Base-by-base conservation (phyloP, 176 grass and related monocot genomes). In the Tillandsia leiboldiana region DNA sequence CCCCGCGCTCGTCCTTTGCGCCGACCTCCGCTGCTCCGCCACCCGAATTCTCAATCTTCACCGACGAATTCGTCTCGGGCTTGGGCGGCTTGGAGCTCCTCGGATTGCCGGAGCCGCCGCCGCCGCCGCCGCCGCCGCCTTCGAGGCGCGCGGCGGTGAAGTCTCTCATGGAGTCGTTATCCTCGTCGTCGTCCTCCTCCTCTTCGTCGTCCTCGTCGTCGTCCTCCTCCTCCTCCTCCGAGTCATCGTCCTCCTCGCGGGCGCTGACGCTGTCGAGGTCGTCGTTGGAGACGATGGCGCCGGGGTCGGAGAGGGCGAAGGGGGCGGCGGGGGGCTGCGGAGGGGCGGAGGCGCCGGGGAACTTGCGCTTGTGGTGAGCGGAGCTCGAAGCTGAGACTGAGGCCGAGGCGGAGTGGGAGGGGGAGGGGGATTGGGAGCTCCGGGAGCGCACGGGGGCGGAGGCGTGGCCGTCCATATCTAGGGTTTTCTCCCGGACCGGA, bases 311-410 rank as follows among this genome's bases (percentile, higher is more conserved):
- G 56, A 92, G 82, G 27, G 85, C 85, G 42, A 86, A 82, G 7
- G 76, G 84, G 27, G 53, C 66, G 3, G 75, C 51, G 3, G 53
- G 27, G 3, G 0, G 75, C 20, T 14, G 52, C 53, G 10, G 75
- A 42, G 33, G 11, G 12, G 65, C 9, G 20, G 75, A 20, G 12
- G 53, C 51, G 10, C 75, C 42, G 12, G 82, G 81, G 68, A 93
- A 88, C 90, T 99, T 99, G 77, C 95, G 72, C 82, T 99, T 99
- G 66, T 88, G 88, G 52, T 96, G 87, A 75, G 86, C 79, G 33
- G 80, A 78, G 2, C 82, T 86, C 12, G 89, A 91, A 56, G 88
- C 90, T 48, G 95, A 94, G 4, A 84, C 86, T 5, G 94, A 87
- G 12, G 86, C 88, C 66, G 88, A 99, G 82, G 88, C 83, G 65